Base-by-base conservation (phyloP, 148 eudicot genomes). In the Chenopodium berlandieri region DNA sequence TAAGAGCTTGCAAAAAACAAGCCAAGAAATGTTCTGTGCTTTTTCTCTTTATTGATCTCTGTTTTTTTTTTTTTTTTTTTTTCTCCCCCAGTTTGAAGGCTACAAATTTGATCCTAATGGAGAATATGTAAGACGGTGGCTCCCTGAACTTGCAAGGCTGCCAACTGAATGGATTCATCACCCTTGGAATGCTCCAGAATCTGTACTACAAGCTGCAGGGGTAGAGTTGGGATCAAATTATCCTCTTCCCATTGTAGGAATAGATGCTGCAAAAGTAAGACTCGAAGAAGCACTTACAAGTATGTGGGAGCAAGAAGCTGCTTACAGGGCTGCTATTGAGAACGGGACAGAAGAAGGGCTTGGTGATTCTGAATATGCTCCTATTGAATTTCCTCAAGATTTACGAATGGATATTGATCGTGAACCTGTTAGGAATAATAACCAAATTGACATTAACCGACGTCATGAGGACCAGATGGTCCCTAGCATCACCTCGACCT, bases 81-180 rank as follows among this genome's bases (percentile, higher is more conserved):
- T 27, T 0, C 30, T 27, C 30, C 30, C 30, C 64, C 86, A 94
- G 98, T 88, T 92, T 84, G 97, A 96, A 90, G 98, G 99, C 73
- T 92, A 96, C 89, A 96, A 94, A 78, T 96, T 88, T 71, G 99
- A 96, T 77, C 99, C 99, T 7, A 84, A 92, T 27, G 99, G 98
- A 73, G 99, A 94, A 73, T 96, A 94, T 75, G 98, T 92, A 67
- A 88, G 99, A 54, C 80, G 99, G 68, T 96, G 99, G 99, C 93
- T 96, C 77, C 99, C 99, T 46, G 99, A 96, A 76, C 98, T 96
- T 22, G 89, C 98, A 46, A 88, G 99, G 83, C 87, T 96, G 48
- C 97, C 99, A 22, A 96, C 98, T 52, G 98, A 92, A 67, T 96
- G 99, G 99, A 96, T 96, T 81, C 99, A 96, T 80, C 99, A 92